Conservation (phyloP, 139 green algal species). For the Chlamydomonas incerta region DNA sequence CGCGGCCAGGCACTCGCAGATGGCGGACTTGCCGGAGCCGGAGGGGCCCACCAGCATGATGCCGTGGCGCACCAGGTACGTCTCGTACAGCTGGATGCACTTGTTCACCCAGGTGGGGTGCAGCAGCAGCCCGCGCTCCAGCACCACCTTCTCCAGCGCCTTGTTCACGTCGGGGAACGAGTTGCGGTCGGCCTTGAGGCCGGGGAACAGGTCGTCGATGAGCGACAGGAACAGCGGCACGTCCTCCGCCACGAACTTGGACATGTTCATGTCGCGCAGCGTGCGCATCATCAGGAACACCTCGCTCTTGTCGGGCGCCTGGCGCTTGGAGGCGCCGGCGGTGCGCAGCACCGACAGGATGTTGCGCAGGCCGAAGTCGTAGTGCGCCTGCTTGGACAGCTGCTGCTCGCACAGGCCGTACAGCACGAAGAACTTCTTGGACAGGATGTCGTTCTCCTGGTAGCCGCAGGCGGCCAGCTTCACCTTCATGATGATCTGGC, state of each 20-base stretch:
- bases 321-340: conserved; percentile 89
- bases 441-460: conserved; percentile 94
- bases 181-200: conserved; percentile 74
- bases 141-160: conserved; percentile 77
- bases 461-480: conserved; percentile 95
- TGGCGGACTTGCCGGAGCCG: conserved; percentile 90
- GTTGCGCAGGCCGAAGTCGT: conserved; percentile 98
- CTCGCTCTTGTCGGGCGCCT: conserved; percentile 87
- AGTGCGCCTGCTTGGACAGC: conserved; percentile 97
- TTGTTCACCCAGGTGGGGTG: conserved; percentile 93
- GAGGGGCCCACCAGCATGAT: conserved; percentile 94
- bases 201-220: conserved; percentile 96
- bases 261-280: conserved; percentile 96
- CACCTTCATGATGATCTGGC: conserved; percentile 98
- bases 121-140: conserved; percentile 77
- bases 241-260: conserved; percentile 97
- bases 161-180: conserved; percentile 80
- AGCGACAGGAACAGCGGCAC: conserved; percentile 95
- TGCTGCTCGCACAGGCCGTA: conserved; percentile 98
- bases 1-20: conserved; percentile 87
- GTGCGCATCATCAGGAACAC: conserved; percentile 84
- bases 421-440: conserved; percentile 97
- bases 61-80: conserved; percentile 92
- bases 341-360: conserved; percentile 93
- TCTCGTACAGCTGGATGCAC: conserved; percentile 98